phyloP scores from a whole-genome alignment of 768 basidiomycete species.

The Dentipellis fragilis region DNA sequence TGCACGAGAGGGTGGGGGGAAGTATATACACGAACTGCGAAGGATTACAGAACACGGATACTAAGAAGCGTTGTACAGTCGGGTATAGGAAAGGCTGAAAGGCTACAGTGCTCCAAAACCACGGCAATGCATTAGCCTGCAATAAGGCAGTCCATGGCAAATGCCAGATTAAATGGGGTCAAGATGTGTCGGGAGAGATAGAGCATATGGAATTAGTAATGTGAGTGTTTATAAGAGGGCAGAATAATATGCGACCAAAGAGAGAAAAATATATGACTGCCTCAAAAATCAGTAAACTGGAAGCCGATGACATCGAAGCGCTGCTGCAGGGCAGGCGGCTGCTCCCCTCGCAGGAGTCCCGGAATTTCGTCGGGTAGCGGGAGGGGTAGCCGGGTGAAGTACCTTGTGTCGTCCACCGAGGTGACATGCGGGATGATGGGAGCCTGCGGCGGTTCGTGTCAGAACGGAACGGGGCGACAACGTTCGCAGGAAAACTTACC shows the following conservation, averaged over 20 bases:
- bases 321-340: slow-evolving; percentile 33
- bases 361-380: slow-evolving; percentile 73
- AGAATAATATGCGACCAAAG: neutral
- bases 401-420: slow-evolving; percentile 74
- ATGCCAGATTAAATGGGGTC: neutral
- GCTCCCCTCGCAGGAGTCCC: slow-evolving; percentile 44
- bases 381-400: slow-evolving; percentile 75
- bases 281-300: slow-evolving; percentile 35
- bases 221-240: neutral
- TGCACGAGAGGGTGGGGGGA: no score
- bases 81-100: neutral
- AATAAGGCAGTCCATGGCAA: no score
- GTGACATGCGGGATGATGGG: slow-evolving; percentile 80
- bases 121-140: no score
- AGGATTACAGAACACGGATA: no score
- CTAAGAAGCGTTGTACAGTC: neutral
- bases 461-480: no score
- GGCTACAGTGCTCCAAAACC: no score
- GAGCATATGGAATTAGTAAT: neutral
- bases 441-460: slow-evolving; percentile 35
- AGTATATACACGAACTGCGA: no score
- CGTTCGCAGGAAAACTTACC: slow-evolving; percentile 30
- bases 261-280: slow-evolving; percentile 1
- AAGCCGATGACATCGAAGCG: slow-evolving; percentile 58
- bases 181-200: neutral